Percentiles rank a stretch among this genome's conserved stretches.
Conservation (phyloP, 805 yeast genomes). For the Saccharomyces jurei region DNA sequence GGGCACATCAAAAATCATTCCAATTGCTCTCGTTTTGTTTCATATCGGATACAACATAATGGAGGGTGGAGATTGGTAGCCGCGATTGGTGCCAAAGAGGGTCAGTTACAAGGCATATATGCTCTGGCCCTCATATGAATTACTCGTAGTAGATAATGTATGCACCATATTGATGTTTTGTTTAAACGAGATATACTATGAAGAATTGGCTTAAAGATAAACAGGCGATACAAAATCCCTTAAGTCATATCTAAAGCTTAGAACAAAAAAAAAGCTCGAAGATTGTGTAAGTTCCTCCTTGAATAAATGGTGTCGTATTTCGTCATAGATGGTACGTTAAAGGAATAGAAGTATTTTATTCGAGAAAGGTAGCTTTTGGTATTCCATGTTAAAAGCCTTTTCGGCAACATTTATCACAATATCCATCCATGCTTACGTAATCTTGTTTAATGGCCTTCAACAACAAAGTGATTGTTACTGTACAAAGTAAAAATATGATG, state of each 20-base stretch:
- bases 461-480: neutral
- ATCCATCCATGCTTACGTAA: neutral
- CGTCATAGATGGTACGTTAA: neutral
- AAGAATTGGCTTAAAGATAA: too few species aligned
- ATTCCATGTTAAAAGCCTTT: neutral
- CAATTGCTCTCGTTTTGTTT: neutral
- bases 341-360: neutral
- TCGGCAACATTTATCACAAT: neutral
- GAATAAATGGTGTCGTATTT: neutral
- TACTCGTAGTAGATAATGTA: neutral
- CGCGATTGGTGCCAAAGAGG: neutral
- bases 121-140: neutral
- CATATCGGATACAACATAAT: neutral
- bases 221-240: neutral
- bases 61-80: neutral
- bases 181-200: neutral
- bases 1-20: neutral
- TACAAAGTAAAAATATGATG: neutral
- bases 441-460: neutral
- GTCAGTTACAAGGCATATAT: neutral
- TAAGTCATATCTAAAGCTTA: neutral
- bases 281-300: neutral
- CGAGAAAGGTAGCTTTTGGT: neutral
- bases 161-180: neutral
- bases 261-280: neutral